Conservation (phyloP, 164 flowering plant species). For the Cinnamomum micranthum region DNA sequence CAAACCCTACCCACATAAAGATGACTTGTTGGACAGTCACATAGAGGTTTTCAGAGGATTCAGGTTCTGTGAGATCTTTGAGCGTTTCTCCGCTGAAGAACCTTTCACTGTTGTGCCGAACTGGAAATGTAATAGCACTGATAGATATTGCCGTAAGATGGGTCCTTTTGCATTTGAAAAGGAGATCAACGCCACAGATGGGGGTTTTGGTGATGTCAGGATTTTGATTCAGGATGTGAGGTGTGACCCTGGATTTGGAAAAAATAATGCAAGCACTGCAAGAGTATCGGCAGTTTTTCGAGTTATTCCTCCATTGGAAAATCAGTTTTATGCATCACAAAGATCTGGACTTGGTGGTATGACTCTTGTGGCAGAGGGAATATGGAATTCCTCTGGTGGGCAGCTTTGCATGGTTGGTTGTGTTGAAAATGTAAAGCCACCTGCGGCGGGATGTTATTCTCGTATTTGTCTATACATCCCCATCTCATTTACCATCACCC, state of each 20-base stretch:
- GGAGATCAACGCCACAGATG: conserved; percentile 43
- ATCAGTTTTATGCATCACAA: conserved; percentile 26
- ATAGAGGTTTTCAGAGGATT: conserved; percentile 49
- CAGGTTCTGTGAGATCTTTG: conserved; percentile 47
- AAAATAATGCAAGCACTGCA: conserved; percentile 26
- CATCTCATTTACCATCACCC: conserved; percentile 51
- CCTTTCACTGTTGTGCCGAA: conserved; percentile 52
- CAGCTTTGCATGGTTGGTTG: conserved; percentile 96
- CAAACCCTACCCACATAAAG: conserved; percentile 58
- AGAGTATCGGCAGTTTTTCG: conserved; percentile 66
- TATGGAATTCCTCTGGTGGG: conserved; percentile 77
- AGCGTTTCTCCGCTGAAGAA: conserved; percentile 34
- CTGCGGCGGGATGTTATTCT: conserved; percentile 42
- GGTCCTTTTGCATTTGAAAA: conserved; percentile 53
- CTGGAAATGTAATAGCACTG: conserved; percentile 71
- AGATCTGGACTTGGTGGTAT: conserved; percentile 59
- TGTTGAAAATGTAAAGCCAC: conserved; percentile 34
- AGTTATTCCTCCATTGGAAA: conserved; percentile 38
- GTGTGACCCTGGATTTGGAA: conserved; percentile 36
- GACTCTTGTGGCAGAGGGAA: conserved; percentile 79
- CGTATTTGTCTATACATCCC: conserved; percentile 71
- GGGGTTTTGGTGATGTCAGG: conserved; percentile 22
- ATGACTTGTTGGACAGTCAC: conserved; percentile 26
- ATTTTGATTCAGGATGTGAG: conserved; percentile 55
- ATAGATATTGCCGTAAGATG: conserved; percentile 56